A percentile compares a stretch with the other conserved stretches of the same genome.
These are phyloP conservation scores for Blastomyces percursus DNA, from an alignment of 2,329 filamentous ascomycete genomes.

Conservation along the genomic window DNA sequence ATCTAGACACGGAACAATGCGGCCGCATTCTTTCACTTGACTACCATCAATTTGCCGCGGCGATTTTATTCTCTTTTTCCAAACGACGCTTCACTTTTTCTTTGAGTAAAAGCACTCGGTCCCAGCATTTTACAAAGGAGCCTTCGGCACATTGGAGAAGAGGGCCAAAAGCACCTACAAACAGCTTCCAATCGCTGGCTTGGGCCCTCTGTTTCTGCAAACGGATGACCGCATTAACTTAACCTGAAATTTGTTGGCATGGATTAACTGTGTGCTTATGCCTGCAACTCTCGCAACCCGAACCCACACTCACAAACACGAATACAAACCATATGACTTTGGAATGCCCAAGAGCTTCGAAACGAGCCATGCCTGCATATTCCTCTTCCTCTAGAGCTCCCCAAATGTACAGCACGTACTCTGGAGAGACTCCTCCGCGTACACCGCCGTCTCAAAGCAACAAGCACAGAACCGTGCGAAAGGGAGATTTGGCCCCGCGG, in stretches of 20 bases:
- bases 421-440: constrained; percentile 27
- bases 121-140: background rate
- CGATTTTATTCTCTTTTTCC: background rate
- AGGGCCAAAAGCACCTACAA: background rate
- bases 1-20: background rate
- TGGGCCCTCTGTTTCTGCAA: background rate
- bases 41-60: background rate
- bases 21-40: background rate
- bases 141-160: background rate
- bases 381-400: constrained; percentile 7
- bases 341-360: background rate
- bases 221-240: background rate
- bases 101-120: background rate
- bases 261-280: background rate
- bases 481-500: constrained; percentile 20
- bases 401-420: constrained; percentile 13
- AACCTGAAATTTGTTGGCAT: background rate
- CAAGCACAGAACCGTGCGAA: constrained; percentile 22
- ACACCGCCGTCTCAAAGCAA: constrained; percentile 29
- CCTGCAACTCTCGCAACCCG: background rate
- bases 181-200: background rate
- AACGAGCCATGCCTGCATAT: background rate
- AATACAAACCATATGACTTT: background rate
- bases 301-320: background rate
- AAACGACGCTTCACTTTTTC: background rate